Conservation (phyloP, 1,284 basidiomycete genomes). For the Pseudozyma flocculosa region DNA sequence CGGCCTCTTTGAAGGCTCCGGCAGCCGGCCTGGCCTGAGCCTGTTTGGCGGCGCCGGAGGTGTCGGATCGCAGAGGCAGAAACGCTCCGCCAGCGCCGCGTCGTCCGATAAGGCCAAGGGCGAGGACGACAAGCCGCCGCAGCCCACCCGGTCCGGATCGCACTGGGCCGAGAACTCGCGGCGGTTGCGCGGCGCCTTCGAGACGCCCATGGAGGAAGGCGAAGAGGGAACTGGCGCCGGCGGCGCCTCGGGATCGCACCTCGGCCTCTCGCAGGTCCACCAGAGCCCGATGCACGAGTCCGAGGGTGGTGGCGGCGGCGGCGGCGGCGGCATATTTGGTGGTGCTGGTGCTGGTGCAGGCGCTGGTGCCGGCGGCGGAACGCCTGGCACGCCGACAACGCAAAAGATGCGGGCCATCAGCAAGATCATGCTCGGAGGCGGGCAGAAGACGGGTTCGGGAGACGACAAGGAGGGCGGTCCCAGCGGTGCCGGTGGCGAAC, state of each 20-base stretch:
- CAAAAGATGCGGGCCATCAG: constrained; percentile 35
- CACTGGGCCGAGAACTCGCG: constrained; percentile 31
- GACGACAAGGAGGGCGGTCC: constrained; percentile 7
- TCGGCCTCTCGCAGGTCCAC: neutral
- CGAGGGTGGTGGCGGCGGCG: neutral
- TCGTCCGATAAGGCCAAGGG: neutral
- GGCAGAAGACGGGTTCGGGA: constrained; percentile 1
- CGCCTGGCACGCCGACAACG: constrained; percentile 4
- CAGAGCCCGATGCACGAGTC: neutral
- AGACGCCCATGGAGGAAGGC: constrained; percentile 8
- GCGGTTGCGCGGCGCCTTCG: constrained; percentile 33
- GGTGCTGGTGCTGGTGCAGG: no score
- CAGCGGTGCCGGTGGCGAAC: no score
- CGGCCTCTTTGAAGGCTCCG: constrained; percentile 10
- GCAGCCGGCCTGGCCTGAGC: constrained; percentile 15
- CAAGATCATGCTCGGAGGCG: constrained; percentile 36
- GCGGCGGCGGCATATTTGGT: no score
- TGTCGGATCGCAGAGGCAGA: constrained; percentile 1
- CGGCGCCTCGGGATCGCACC: no score
- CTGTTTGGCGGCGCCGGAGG: constrained; percentile 9
- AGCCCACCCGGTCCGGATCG: constrained; percentile 8
- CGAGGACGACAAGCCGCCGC: constrained; percentile 9
- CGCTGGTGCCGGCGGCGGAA: no score
- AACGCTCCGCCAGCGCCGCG: constrained; percentile 1
- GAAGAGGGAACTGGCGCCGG: no score